These are phyloP conservation scores for Mycena amicta DNA, from an alignment of 768 basidiomycete genomes.

Conservation along the genomic window DNA sequence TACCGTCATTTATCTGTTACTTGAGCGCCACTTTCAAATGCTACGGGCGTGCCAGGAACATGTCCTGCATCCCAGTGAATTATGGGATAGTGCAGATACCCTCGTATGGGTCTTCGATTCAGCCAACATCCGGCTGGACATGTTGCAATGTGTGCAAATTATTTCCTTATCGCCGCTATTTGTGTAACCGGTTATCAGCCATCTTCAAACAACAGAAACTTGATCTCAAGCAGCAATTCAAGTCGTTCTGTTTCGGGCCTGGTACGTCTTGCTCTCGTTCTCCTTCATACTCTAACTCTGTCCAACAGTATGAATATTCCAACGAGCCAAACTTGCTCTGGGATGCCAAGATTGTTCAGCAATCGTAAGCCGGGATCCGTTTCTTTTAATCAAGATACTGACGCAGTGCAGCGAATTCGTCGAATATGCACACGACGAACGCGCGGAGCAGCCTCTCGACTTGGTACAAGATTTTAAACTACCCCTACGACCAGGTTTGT, in stretches of 20 bases:
- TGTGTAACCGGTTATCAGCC: neutral
- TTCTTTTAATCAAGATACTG: neutral
- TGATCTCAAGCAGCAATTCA: neutral
- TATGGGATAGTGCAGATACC: neutral
- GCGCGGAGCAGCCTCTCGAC: neutral
- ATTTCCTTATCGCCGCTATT: neutral
- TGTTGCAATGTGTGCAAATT: neutral
- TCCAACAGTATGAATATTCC: neutral
- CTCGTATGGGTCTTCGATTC: neutral
- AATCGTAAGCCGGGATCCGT: neutral
- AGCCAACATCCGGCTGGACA: neutral
- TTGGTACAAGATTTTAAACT: conserved; percentile 16
- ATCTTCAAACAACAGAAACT: conserved; percentile 3
- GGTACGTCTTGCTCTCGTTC: neutral
- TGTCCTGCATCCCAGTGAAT: neutral
- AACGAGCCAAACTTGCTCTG: neutral
- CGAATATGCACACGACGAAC: neutral
- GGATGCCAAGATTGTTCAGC: neutral
- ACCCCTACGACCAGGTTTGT: conserved; percentile 6
- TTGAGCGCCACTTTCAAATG: neutral
- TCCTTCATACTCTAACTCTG: neutral
- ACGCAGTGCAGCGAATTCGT: neutral
- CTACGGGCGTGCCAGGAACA: neutral
- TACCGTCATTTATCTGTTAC: neutral
- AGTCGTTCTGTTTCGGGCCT: neutral